phyloP scores from a whole-genome alignment of 2,329 filamentous ascomycete species.

The Ascochyta viciae-villosae region DNA sequence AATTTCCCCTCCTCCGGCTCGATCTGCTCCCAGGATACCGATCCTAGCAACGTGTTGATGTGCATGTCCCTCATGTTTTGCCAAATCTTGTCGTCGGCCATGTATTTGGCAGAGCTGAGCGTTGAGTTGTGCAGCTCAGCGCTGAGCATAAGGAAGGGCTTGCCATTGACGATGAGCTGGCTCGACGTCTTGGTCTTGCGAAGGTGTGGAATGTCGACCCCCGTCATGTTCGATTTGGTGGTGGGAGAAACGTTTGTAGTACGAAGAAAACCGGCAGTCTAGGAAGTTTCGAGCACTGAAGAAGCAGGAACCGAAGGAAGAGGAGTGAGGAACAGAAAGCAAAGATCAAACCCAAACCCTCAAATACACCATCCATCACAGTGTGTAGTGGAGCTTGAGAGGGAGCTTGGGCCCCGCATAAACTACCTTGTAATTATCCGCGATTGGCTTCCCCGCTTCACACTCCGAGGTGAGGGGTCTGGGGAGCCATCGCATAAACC shows the following conservation, averaged over 20 bases:
- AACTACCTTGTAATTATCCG: conserved; percentile 8
- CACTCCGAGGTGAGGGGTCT: background rate
- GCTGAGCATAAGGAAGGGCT: conserved; percentile 55
- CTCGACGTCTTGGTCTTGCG: conserved; percentile 30
- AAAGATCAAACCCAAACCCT: background rate
- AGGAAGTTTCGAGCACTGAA: no score
- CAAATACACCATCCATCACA: background rate
- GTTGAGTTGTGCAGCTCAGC: conserved; percentile 59
- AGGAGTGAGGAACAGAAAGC: no score
- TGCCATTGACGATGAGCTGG: conserved; percentile 55
- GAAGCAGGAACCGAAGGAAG: no score
- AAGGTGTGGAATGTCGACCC: conserved; percentile 30
- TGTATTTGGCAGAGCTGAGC: conserved; percentile 54
- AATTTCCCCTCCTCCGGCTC: conserved; percentile 56
- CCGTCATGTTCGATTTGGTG: conserved; percentile 5
- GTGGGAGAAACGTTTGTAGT: background rate
- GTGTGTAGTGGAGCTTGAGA: background rate
- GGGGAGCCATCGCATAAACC: background rate
- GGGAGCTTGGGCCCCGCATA: conserved; percentile 2
- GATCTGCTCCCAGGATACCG: conserved; percentile 57
- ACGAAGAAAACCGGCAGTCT: background rate
- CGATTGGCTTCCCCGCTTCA: conserved; percentile 1
- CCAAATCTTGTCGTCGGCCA: conserved; percentile 52
- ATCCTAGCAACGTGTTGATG: conserved; percentile 56
- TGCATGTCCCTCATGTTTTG: conserved; percentile 51